Percentiles rank a stretch among this genome's conserved stretches.
Conservation (phyloP, 805 yeast species). For the Wickerhamomyces mucosus region DNA sequence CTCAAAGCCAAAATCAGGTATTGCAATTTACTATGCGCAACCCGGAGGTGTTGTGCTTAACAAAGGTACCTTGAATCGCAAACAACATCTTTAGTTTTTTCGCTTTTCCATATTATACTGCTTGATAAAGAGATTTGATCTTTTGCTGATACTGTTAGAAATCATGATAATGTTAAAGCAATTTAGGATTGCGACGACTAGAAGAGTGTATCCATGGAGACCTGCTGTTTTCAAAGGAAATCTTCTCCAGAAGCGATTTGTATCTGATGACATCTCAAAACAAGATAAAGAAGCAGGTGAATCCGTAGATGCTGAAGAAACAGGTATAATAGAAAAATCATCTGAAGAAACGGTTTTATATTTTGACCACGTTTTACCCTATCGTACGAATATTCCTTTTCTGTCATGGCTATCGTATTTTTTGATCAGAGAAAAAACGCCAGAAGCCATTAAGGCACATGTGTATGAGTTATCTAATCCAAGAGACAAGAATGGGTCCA, state of each 20-base stretch:
- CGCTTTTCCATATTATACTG: no score
- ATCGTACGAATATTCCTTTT: conserved; percentile 35
- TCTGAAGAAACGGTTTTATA: conserved; percentile 42
- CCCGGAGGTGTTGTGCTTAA: no score
- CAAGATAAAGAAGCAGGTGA: conserved; percentile 45
- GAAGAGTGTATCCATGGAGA: not conserved
- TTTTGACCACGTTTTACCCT: conserved; percentile 46
- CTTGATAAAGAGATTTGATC: no score
- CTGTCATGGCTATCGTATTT: conserved; percentile 33
- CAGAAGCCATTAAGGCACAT: conserved; percentile 30
- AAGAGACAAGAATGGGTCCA: conserved; percentile 12
- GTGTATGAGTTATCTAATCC: conserved; percentile 32
- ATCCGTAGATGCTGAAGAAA: conserved; percentile 40
- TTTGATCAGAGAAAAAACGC: conserved; percentile 24
- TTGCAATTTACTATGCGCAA: no score
- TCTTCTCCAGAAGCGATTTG: conserved; percentile 22
- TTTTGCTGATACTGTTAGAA: no score
- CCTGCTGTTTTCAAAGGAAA: not conserved
- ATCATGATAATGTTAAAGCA: no score
- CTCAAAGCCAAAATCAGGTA: no score
- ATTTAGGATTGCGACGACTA: no score
- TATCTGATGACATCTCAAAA: conserved; percentile 30
- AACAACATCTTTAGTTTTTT: no score
- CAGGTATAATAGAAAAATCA: conserved; percentile 46
- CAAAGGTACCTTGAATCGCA: no score